Evolutionary conservation across 805 yeast species (phyloP), one percentile per base, ranked within the genome.

Genomic region (Metschnikowia noctiluminum): DNA sequence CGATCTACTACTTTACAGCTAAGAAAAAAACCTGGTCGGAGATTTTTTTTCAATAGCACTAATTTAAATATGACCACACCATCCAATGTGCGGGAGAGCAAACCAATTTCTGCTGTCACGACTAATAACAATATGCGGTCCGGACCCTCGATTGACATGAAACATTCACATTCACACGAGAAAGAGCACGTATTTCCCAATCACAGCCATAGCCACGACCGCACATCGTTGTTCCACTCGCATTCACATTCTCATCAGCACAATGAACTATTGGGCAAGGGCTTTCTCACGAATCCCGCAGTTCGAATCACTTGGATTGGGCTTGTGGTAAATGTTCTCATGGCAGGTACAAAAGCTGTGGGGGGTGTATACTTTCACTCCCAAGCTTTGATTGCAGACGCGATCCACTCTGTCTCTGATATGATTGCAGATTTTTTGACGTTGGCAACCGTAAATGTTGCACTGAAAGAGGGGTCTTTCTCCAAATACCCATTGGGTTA

Each of bases 351-450:
- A 31, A 94, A 94, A 65, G 91, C 90, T 28, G 66, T 82, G 21
- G 98, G 98, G 30, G 99, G 99, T 7, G 74, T 89, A 14, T 82
- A 82, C 35, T 94, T 94, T 78, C 96, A 94, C 65, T 94, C 99
- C 0, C 97, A 91, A 64, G 91, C 97, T 2, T 77, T 94, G 48
- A 64, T 91, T 43, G 99, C 99, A 0, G 99, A 94, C 67, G 91
- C 97, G 0, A 84, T 90, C 28, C 99, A 94, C 69, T 92, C 98
- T 0, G 76, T 89, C 16, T 84, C 95, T 41, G 99, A 94, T 67
- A 74, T 92, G 70, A 79, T 94, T 13, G 87, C 96, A 8, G 99
- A 94, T 65, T 79, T 92, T 40, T 70, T 94, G 55, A 94, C 99
- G 0, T 73, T 94, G 48, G 84, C 90, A 5, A 92, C 98, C 0